Evolutionary conservation across 164 flowering plant species (phyloP).

Genomic region (Malania oleifera): DNA sequence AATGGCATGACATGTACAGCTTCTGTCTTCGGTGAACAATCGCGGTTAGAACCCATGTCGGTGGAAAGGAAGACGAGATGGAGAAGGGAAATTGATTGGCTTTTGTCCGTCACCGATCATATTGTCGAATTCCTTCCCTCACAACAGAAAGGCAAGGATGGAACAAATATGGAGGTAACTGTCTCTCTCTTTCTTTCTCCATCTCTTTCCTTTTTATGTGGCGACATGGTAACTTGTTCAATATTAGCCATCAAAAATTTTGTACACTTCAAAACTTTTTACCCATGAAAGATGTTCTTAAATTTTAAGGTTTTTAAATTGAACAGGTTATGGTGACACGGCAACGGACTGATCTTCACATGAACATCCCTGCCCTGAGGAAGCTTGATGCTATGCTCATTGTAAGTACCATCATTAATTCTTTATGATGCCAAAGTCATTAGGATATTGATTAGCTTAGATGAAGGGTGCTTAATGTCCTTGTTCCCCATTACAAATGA

Average conservation of each 20-base stretch:
- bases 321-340: conserved; percentile 3
- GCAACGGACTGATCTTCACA: conserved; percentile 9
- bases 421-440: background rate
- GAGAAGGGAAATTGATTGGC: conserved; percentile 88
- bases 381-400: conserved; percentile 9
- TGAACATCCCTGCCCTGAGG: conserved; percentile 8
- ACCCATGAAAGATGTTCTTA: background rate
- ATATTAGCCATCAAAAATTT: too few relatives aligned
- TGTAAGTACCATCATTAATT: background rate
- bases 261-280: too few relatives aligned
- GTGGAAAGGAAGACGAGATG: conserved; percentile 64
- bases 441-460: background rate
- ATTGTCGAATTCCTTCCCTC: conserved; percentile 89
- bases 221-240: too few relatives aligned
- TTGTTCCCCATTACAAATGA: background rate
- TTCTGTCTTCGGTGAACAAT: conserved; percentile 79
- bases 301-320: background rate
- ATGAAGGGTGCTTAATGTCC: background rate
- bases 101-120: conserved; percentile 89
- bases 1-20: conserved; percentile 37
- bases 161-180: conserved; percentile 64
- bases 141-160: conserved; percentile 65
- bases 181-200: too few relatives aligned
- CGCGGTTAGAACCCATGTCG: conserved; percentile 74
- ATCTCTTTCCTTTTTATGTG: too few relatives aligned